Base-by-base conservation (phyloP, 2,329 filamentous ascomycete genomes). In the Venturia pyrina region DNA sequence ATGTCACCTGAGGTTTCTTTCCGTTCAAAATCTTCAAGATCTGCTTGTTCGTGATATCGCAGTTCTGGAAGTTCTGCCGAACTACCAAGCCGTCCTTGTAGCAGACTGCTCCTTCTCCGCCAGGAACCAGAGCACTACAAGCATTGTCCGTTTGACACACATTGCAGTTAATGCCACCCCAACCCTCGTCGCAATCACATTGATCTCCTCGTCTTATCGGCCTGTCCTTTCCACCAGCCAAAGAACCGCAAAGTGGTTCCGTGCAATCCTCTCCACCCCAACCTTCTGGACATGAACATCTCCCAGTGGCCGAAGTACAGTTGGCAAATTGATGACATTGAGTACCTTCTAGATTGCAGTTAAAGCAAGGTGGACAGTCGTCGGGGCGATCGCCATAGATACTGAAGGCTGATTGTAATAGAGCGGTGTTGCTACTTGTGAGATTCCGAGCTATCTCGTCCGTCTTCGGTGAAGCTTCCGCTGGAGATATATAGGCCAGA, bases 31-130 rank as follows among this genome's bases (percentile, higher is more conserved):
- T 87, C 68, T 93, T 87, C 65, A 93, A 82, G 73, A 99, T 99
- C 80, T 96, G 95, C 76, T 87, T 85, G 79, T 99, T 99, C 66
- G 93, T 98, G 70, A 99, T 95, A 76, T 96, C 91, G 78, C 95
- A 99, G 80, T 96, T 95, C 78, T 99, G 96, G 78, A 92, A 93
- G 80, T 98, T 99, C 78, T 96, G 87, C 71, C 95, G 92, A 69
- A 98, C 88, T 13, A 96, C 88, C 70, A 96, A 86, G 59, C 93
- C 93, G 70, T 93, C 88, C 73, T 90, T 89, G 75, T 97, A 98
- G 79, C 95, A 99, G 13, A 96, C 87, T 41, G 92, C 95, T 59
- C 88, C 91, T 68, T 91, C 85, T 3, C 85, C 85, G 17, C 88
- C 87, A 4, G 91, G 90, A 87, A 96, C 96, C 77, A 99, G 81